Evolutionary conservation across 2,329 filamentous ascomycete genomes (phyloP).

Genomic region (Fusarium palustre): DNA sequence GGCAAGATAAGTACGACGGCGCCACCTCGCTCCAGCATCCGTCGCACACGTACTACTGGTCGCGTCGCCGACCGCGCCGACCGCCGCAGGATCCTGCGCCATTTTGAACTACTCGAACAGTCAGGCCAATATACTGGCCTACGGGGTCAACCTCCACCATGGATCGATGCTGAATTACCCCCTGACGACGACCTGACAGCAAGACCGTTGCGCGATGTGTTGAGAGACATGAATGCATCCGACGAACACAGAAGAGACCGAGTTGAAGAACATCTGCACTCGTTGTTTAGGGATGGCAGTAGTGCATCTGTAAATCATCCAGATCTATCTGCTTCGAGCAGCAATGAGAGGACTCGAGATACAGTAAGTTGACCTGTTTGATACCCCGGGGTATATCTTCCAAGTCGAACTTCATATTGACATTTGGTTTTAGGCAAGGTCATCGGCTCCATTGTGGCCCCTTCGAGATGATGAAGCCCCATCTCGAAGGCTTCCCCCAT

Average conservation of each 20-base stretch:
- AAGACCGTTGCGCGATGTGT: slow-evolving; percentile 44
- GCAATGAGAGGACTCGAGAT: background rate
- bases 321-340: background rate
- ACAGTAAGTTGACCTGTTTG: slow-evolving; percentile 29
- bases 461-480: background rate
- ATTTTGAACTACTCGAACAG: slow-evolving; percentile 27
- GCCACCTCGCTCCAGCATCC: slow-evolving; percentile 56
- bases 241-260: slow-evolving; percentile 44
- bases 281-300: slow-evolving; percentile 38
- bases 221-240: slow-evolving; percentile 44
- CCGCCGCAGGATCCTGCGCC: slow-evolving; percentile 48
- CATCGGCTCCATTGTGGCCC: background rate
- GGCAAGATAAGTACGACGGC: slow-evolving; percentile 48
- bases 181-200: slow-evolving; percentile 29
- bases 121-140: slow-evolving; percentile 4
- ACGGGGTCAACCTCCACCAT: slow-evolving; percentile 38
- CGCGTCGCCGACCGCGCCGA: slow-evolving; percentile 39
- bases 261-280: slow-evolving; percentile 47
- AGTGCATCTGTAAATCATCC: slow-evolving; percentile 1
- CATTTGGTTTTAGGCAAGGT: slow-evolving; percentile 17
- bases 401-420: slow-evolving; percentile 5
- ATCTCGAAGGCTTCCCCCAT: background rate
- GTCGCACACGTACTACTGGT: slow-evolving; percentile 49
- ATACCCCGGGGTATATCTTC: background rate
- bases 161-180: slow-evolving; percentile 35